These are phyloP conservation scores for Salix arbutifolia DNA, from an alignment of 345 rosid genomes.

Conservation along the genomic window DNA sequence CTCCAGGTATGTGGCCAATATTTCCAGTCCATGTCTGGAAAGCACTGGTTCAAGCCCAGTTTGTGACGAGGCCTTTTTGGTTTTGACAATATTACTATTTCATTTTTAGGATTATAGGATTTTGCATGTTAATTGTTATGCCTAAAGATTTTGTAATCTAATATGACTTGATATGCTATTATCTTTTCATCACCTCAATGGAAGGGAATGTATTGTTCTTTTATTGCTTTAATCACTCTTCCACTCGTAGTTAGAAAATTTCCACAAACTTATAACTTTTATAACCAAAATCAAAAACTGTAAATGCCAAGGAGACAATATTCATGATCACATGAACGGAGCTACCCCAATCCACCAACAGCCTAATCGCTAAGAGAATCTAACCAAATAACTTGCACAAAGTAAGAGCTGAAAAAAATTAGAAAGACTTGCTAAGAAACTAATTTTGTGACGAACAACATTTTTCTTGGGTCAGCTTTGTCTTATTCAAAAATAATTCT, in stretches of 20 bases:
- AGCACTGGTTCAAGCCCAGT: no score
- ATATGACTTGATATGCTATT: neutral
- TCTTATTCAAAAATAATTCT: neutral
- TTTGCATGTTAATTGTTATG: neutral
- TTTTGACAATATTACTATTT: neutral
- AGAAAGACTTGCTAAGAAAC: neutral
- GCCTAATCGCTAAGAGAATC: no score
- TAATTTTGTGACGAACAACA: neutral
- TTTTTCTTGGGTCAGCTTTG: neutral
- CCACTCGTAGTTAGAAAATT: neutral
- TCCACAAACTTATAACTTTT: neutral
- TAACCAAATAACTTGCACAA: no score
- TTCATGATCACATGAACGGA: neutral
- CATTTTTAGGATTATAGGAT: no score
- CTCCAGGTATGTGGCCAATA: slow-evolving; percentile 62
- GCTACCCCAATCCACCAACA: neutral
- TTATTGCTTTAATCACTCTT: neutral
- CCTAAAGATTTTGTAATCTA: neutral
- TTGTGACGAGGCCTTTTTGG: neutral
- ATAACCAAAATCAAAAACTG: neutral
- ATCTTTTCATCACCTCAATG: neutral
- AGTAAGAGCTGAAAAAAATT: neutral
- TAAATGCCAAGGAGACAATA: neutral
- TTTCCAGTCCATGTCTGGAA: no score
- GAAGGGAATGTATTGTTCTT: neutral